These are phyloP conservation scores for Alternaria rosae DNA, from an alignment of 2,329 filamentous ascomycete species.

Conservation along the genomic window DNA sequence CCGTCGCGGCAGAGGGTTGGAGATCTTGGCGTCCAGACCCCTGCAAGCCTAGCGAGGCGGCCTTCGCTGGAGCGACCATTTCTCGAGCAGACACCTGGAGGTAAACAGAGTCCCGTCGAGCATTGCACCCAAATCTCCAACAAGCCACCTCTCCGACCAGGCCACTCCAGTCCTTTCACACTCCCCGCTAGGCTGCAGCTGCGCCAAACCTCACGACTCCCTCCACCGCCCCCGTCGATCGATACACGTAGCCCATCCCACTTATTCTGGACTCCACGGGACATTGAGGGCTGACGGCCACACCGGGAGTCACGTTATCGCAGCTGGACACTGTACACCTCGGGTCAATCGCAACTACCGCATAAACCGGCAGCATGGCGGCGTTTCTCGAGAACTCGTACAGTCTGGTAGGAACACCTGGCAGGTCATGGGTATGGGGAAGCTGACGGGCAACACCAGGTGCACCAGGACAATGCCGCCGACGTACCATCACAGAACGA, in stretches of 20 bases:
- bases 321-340: conserved; percentile 17
- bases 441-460: conserved; percentile 45
- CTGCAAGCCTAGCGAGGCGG: conserved; percentile 29
- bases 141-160: conserved; percentile 27
- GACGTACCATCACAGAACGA: conserved; percentile 91
- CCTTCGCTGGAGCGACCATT: conserved; percentile 34
- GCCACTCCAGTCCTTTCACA: conserved; percentile 22
- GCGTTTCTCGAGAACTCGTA: conserved; percentile 94
- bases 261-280: conserved; percentile 35
- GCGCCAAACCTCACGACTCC: conserved; percentile 14
- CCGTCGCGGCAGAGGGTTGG: conserved; percentile 19
- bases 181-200: conserved; percentile 20
- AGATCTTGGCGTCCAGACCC: conserved; percentile 37
- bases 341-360: conserved; percentile 7
- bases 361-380: conserved; percentile 72
- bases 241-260: conserved; percentile 48
- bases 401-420: conserved; percentile 69
- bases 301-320: conserved; percentile 36
- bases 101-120: conserved; percentile 38
- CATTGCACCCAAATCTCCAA: conserved; percentile 24
- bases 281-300: conserved; percentile 44
- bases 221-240: conserved; percentile 23
- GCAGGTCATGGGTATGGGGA: conserved; percentile 30
- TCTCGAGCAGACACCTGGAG: conserved; percentile 50
- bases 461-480: conserved; percentile 96